phyloP scores from a whole-genome alignment of 202 grass and related monocot species.

The Setaria viridis region DNA sequence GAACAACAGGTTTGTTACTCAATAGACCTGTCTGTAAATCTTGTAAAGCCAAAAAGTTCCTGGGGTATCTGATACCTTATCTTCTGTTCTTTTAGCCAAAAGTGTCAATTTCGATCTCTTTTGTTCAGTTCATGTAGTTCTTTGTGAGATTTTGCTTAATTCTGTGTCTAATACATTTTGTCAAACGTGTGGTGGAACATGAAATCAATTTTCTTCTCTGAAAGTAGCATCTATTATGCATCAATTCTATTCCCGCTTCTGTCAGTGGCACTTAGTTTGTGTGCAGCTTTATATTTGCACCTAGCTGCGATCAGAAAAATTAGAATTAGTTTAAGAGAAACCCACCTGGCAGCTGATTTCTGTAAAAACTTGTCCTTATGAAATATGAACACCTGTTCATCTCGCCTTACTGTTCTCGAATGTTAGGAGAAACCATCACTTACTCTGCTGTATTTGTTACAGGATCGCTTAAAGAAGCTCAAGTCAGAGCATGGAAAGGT shows the following conservation, averaged over 20 bases:
- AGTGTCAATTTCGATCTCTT: not conserved
- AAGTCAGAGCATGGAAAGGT: conserved; percentile 93
- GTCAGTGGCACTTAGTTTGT: not conserved
- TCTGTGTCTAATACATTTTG: not conserved
- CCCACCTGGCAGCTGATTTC: not conserved
- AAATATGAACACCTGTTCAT: not conserved
- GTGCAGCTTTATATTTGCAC: not conserved
- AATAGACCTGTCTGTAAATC: not conserved
- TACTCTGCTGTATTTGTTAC: conserved; percentile 36
- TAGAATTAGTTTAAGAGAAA: conserved; percentile 2
- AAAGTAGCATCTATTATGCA: not conserved
- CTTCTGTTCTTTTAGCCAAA: not conserved
- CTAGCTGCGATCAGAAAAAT: not conserved
- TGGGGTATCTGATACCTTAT: conserved; percentile 46
- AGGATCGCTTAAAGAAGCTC: conserved; percentile 98
- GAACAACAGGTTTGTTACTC: conserved; percentile 85
- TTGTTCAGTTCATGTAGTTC: not conserved
- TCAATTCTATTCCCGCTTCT: not conserved
- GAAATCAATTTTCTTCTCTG: not conserved
- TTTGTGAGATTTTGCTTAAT: conserved; percentile 7
- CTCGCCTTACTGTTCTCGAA: not conserved
- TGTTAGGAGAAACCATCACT: not conserved
- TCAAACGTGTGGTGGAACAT: not conserved
- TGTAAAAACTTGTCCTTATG: conserved; percentile 9
- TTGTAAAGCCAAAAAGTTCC: conserved; percentile 28